These are phyloP conservation scores for Podaxis sp. DNA, from an alignment of 768 basidiomycete species.

Conservation along the genomic window DNA sequence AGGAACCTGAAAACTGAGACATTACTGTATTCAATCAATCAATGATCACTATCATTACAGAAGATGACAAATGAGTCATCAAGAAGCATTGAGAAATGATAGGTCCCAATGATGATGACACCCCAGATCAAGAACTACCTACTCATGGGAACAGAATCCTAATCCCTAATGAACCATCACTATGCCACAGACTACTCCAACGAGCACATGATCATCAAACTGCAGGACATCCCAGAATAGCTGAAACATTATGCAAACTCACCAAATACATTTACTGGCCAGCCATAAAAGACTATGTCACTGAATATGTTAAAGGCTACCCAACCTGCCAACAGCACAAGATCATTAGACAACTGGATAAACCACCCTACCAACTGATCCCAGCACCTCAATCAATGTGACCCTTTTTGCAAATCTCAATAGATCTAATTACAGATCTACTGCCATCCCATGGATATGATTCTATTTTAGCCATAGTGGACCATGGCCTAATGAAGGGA, in stretches of 20 bases:
- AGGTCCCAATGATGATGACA: no score
- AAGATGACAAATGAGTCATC: no score
- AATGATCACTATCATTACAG: no score
- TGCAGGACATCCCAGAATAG: constrained; percentile 18
- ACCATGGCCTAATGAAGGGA: no score
- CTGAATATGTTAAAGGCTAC: constrained; percentile 24
- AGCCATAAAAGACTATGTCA: constrained; percentile 18
- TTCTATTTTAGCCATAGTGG: no score
- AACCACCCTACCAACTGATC: not conserved
- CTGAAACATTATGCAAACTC: constrained; percentile 9
- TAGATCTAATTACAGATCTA: no score
- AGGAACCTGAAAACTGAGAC: no score
- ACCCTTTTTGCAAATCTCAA: constrained; percentile 9
- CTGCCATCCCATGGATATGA: no score
- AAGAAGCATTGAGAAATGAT: no score
- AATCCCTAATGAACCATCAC: constrained; percentile 2
- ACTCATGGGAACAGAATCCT: not conserved
- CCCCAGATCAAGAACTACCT: constrained; percentile 21
- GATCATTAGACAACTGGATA: constrained; percentile 13
- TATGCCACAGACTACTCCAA: not conserved
- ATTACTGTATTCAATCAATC: no score
- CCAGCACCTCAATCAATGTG: not conserved
- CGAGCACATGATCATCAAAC: constrained; percentile 12
- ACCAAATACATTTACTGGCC: constrained; percentile 23
- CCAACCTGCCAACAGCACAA: constrained; percentile 21